These are phyloP conservation scores for Podaxis sp. DNA, from an alignment of 768 basidiomycete species.

Conservation along the genomic window DNA sequence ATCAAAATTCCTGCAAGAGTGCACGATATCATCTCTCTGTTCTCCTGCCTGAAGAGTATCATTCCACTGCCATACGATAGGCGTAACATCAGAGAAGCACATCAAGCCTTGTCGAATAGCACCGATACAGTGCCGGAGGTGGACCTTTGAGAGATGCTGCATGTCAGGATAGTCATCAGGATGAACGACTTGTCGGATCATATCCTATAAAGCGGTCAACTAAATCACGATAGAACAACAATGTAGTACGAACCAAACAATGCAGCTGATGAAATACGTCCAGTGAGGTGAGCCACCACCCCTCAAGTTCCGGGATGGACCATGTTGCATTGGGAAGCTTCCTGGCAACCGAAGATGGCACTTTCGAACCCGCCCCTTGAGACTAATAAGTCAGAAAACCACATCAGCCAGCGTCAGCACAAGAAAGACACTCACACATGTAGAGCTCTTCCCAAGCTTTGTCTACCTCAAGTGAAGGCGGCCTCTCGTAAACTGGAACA, in stretches of 20 bases:
- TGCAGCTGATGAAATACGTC: conserved; percentile 26
- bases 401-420: neutral
- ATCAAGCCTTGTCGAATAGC: conserved; percentile 18
- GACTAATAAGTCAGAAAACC: neutral
- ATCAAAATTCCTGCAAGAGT: conserved; percentile 18
- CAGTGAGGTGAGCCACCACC: conserved; percentile 16
- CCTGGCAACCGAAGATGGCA: conserved; percentile 17
- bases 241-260: conserved; percentile 11
- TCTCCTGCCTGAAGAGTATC: neutral
- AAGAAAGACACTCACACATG: conserved; percentile 11
- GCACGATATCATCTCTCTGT: conserved; percentile 11
- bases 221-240: neutral
- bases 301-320: conserved; percentile 19
- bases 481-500: conserved; percentile 12
- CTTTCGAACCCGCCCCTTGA: conserved; percentile 14
- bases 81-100: conserved; percentile 18
- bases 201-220: conserved; percentile 11
- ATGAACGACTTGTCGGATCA: conserved; percentile 15
- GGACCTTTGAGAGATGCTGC: conserved; percentile 10
- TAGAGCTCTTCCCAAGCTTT: conserved; percentile 17
- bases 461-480: conserved; percentile 18
- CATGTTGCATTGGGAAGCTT: conserved; percentile 18
- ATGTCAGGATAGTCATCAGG: conserved; percentile 15
- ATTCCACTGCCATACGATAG: conserved; percentile 20
- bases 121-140: conserved; percentile 19